Conservation (phyloP, 768 basidiomycete genomes). For the Lentinula sp. region DNA sequence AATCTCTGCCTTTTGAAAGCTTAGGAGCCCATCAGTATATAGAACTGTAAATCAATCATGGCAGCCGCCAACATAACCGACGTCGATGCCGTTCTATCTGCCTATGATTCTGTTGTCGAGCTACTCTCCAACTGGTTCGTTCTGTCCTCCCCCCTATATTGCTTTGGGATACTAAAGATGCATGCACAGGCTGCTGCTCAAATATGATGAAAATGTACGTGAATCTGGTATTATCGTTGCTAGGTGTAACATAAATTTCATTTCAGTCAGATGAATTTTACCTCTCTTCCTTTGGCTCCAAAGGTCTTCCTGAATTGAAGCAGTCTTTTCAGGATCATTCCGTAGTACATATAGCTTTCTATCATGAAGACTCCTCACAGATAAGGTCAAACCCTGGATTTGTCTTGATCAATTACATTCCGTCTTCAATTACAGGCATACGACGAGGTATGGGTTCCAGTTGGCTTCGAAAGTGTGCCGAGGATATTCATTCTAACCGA, state of each 20-base stretch:
- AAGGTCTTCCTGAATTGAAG: constrained; percentile 41
- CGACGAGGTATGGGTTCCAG: constrained; percentile 19
- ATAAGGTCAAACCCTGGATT: constrained; percentile 25
- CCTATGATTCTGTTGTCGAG: constrained; percentile 15
- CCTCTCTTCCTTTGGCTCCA: constrained; percentile 31
- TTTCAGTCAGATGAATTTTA: constrained; percentile 31
- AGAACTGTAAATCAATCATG: not conserved
- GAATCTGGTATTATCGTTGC: not conserved
- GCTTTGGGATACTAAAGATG: not conserved
- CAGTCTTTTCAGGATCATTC: constrained; percentile 30
- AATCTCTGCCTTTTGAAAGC: not conserved
- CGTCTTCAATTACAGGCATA: constrained; percentile 31
- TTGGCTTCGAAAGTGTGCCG: constrained; percentile 11
- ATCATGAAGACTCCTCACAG: constrained; percentile 30
- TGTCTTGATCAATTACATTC: constrained; percentile 39
- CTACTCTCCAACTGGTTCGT: constrained; percentile 16
- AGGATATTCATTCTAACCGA: not conserved
- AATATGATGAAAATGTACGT: constrained; percentile 6
- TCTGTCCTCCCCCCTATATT: not conserved
- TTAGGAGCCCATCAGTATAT: not conserved
- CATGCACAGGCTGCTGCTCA: not conserved
- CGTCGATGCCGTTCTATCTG: constrained; percentile 1
- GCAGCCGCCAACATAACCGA: not conserved
- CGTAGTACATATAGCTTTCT: constrained; percentile 39
- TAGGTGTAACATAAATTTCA: not conserved